Percentiles rank a stretch among this genome's conserved stretches.
Evolutionary conservation across 1,284 basidiomycete genomes (phyloP).

Genomic region (Marasmius fiardii): DNA sequence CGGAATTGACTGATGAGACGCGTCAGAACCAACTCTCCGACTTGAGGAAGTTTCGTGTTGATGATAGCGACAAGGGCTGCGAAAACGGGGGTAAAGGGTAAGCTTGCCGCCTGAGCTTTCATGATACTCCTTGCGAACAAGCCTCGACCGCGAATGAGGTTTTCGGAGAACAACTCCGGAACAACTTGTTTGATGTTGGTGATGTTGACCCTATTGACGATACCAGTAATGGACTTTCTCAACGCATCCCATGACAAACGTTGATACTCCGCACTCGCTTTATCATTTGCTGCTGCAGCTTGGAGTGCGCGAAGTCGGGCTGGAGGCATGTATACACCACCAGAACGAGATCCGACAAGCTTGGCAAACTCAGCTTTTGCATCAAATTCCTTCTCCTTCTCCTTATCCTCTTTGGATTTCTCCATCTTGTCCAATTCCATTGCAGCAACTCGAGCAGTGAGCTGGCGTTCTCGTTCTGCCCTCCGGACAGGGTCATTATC

Average conservation of each 20-base stretch:
- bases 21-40: slow-evolving; percentile 89
- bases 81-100: slow-evolving; percentile 98
- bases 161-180: slow-evolving; percentile 91
- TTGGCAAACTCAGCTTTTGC: slow-evolving; percentile 81
- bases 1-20: slow-evolving; percentile 95
- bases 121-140: slow-evolving; percentile 92
- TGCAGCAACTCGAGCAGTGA: slow-evolving; percentile 69
- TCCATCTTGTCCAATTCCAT: slow-evolving; percentile 65
- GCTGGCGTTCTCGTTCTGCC: slow-evolving; percentile 74
- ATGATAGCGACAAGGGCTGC: slow-evolving; percentile 92
- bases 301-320: slow-evolving; percentile 90
- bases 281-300: slow-evolving; percentile 82
- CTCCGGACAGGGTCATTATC: slow-evolving; percentile 79
- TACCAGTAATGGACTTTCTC: slow-evolving; percentile 97
- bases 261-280: slow-evolving; percentile 90
- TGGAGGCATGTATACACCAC: slow-evolving; percentile 96
- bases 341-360: slow-evolving; percentile 75
- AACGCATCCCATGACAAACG: slow-evolving; percentile 97
- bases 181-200: slow-evolving; percentile 97
- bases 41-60: slow-evolving; percentile 96
- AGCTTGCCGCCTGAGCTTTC: slow-evolving; percentile 95
- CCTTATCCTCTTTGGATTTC: slow-evolving; percentile 42
- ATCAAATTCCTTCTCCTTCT: slow-evolving; percentile 54
- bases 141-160: slow-evolving; percentile 87
- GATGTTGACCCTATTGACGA: slow-evolving; percentile 97